These are phyloP conservation scores for Exophiala mesophila DNA, from an alignment of 2,329 filamentous ascomycete genomes.

Conservation along the genomic window DNA sequence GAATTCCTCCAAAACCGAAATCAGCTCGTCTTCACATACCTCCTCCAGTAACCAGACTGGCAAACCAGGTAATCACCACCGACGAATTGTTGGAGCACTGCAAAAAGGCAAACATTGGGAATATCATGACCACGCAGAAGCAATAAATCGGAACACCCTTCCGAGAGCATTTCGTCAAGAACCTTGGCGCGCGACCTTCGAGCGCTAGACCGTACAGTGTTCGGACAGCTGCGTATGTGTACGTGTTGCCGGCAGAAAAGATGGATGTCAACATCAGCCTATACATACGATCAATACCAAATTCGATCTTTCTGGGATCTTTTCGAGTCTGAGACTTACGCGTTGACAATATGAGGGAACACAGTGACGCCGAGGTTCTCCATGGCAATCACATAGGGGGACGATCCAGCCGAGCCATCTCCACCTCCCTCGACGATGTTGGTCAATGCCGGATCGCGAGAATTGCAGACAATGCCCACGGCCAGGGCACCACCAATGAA, in stretches of 20 bases:
- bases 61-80: constrained; percentile 58
- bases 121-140: constrained; percentile 54
- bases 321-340: too few species aligned
- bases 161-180: constrained; percentile 66
- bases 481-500: constrained; percentile 66
- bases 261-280: constrained; percentile 29
- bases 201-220: constrained; percentile 65
- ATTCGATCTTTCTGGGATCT: too few species aligned
- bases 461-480: constrained; percentile 54
- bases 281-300: too few species aligned
- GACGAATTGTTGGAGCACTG: constrained; percentile 55
- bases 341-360: constrained; percentile 56
- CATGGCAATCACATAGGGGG: constrained; percentile 61
- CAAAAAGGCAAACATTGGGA: constrained; percentile 65
- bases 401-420: constrained; percentile 48
- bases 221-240: constrained; percentile 50
- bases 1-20: neutral
- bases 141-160: constrained; percentile 66
- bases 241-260: constrained; percentile 53
- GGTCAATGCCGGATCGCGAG: neutral
- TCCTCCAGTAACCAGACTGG: constrained; percentile 60
- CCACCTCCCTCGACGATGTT: constrained; percentile 41
- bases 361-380: constrained; percentile 48
- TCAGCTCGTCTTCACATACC: constrained; percentile 36
- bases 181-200: constrained; percentile 64